Conservation (phyloP, 805 yeast species). For the Ogataea pignaliae region DNA sequence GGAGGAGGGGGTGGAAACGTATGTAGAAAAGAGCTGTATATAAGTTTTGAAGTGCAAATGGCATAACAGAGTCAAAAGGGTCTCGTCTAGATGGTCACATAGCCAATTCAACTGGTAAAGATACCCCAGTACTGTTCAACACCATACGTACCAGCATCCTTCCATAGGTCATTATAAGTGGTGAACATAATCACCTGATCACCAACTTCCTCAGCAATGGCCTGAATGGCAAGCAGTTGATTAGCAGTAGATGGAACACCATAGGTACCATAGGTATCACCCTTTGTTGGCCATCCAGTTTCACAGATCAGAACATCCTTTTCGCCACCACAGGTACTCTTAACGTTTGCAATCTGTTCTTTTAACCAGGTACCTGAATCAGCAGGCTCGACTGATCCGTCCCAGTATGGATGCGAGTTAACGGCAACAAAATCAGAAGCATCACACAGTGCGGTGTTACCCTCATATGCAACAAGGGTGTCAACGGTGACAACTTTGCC, state of each 20-base stretch:
- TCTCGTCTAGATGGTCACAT: too few relatives aligned
- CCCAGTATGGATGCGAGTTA: slow-evolving; percentile 66
- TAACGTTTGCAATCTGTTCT: slow-evolving; percentile 41
- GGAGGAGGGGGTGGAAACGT: too few relatives aligned
- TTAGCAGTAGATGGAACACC: slow-evolving; percentile 53
- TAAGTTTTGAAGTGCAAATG: too few relatives aligned
- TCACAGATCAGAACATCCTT: slow-evolving; percentile 54
- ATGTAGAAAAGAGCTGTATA: too few relatives aligned
- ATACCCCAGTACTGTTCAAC: slow-evolving; percentile 65
- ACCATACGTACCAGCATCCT: slow-evolving; percentile 47
- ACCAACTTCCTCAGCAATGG: slow-evolving; percentile 44
- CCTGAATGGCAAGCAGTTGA: slow-evolving; percentile 48
- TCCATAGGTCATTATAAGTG: slow-evolving; percentile 62
- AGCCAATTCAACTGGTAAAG: slow-evolving; percentile 15
- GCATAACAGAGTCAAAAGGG: too few relatives aligned
- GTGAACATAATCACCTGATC: slow-evolving; percentile 54
- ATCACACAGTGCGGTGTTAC: slow-evolving; percentile 49
- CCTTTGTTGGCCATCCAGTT: slow-evolving; percentile 70
- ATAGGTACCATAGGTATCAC: slow-evolving; percentile 41
- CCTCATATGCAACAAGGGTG: slow-evolving; percentile 54
- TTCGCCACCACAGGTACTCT: slow-evolving; percentile 41
- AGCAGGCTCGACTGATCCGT: slow-evolving; percentile 46
- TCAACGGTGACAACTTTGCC: slow-evolving; percentile 64
- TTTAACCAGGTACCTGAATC: slow-evolving; percentile 52
- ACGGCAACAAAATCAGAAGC: slow-evolving; percentile 61